Evolutionary conservation across 129 eudicot species (phyloP).

Genomic region (sunflower (Helianthus annuus)): HanXRQr2.0-SUNRISE NC_035433.2:624929-625428

Average conservation of each 20-base stretch:
- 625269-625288: slow-evolving; percentile 33
- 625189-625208: slow-evolving; percentile 46
- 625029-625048: background rate
- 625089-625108: background rate
- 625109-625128: background rate
- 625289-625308: slow-evolving; percentile 32
- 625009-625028: background rate
- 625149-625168: slow-evolving; percentile 46
- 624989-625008: too few relatives aligned
- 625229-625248: background rate
- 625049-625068: background rate
- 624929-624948: too few relatives aligned
- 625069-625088: background rate
- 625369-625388: slow-evolving; percentile 31
- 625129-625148: background rate
- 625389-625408: slow-evolving; percentile 31
- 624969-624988: too few relatives aligned
- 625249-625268: slow-evolving; percentile 36
- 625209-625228: slow-evolving; percentile 34
- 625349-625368: slow-evolving; percentile 21
- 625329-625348: slow-evolving; percentile 29
- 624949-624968: too few relatives aligned
- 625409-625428: slow-evolving; percentile 33
- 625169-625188: slow-evolving; percentile 51
- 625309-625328: slow-evolving; percentile 34